Percentiles rank a stretch among this genome's conserved stretches.
Evolutionary conservation across 2,329 filamentous ascomycete genomes (phyloP).

Genomic region (Penicillium sp.): DNA sequence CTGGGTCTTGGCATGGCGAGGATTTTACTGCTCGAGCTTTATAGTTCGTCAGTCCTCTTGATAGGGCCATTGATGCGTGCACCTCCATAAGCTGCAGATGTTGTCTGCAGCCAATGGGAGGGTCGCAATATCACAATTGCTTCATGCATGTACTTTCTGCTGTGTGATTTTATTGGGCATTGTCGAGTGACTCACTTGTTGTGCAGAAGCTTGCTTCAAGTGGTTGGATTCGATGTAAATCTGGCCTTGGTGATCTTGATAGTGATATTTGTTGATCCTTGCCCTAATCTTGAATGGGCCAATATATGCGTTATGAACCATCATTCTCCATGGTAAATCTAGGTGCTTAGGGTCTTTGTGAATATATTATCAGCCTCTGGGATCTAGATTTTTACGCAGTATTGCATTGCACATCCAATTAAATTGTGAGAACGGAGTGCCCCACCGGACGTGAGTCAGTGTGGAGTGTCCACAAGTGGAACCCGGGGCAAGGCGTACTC

Average conservation of each 20-base stretch:
- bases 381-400: neutral
- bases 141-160: slow-evolving; percentile 1
- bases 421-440: neutral
- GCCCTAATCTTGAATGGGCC: neutral
- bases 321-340: neutral
- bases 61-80: slow-evolving; percentile 1
- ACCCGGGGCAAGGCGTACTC: slow-evolving; percentile 4
- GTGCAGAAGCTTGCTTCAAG: slow-evolving; percentile 1
- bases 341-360: neutral
- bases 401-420: too few relatives aligned
- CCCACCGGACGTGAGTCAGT: neutral
- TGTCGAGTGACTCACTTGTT: slow-evolving; percentile 7
- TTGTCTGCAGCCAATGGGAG: slow-evolving; percentile 2
- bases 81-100: neutral
- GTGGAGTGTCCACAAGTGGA: neutral
- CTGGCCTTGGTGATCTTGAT: neutral
- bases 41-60: slow-evolving; percentile 7
- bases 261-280: slow-evolving; percentile 2
- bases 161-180: slow-evolving; percentile 6
- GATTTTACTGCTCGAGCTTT: slow-evolving; percentile 7
- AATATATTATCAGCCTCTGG: neutral
- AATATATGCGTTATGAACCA: slow-evolving; percentile 1
- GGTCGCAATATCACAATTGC: neutral
- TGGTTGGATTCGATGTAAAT: neutral
- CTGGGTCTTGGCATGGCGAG: slow-evolving; percentile 2